phyloP scores from a whole-genome alignment of 2,329 filamentous ascomycete species.

The Niveomyces coronatus region DNA sequence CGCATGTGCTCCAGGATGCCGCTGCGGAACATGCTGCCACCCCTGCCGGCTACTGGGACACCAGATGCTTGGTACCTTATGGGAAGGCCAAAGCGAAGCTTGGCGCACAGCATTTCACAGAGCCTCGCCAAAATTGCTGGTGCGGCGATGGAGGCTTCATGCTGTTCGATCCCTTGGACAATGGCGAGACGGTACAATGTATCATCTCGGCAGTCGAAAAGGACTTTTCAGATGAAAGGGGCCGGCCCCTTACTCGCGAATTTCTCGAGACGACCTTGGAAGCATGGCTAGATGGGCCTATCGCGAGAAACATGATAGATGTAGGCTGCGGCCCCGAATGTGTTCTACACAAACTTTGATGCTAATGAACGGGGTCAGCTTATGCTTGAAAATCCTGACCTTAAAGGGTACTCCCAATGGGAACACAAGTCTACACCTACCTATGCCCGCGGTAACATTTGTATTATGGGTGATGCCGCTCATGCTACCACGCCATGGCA shows the following conservation, averaged over 20 bases:
- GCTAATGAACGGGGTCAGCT: conserved; percentile 2
- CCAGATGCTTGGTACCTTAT: conserved; percentile 3
- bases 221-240: background rate
- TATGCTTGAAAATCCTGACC: conserved; percentile 5
- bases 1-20: conserved; percentile 10
- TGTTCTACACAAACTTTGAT: background rate
- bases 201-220: background rate
- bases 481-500: conserved; percentile 18
- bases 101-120: background rate
- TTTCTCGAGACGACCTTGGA: background rate
- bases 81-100: background rate
- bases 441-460: conserved; percentile 12
- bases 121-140: conserved; percentile 3
- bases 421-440: conserved; percentile 12
- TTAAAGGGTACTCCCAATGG: conserved; percentile 7
- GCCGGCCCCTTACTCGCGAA: background rate
- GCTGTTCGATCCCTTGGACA: conserved; percentile 3
- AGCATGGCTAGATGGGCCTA: background rate
- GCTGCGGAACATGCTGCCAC: background rate
- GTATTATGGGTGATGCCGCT: conserved; percentile 17
- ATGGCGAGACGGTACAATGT: conserved; percentile 5
- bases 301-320: conserved; percentile 5
- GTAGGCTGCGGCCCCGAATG: background rate
- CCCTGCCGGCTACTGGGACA: conserved; percentile 1
- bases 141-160: conserved; percentile 2